phyloP scores from a whole-genome alignment of 768 basidiomycete genomes.

The Suillus lakei region DNA sequence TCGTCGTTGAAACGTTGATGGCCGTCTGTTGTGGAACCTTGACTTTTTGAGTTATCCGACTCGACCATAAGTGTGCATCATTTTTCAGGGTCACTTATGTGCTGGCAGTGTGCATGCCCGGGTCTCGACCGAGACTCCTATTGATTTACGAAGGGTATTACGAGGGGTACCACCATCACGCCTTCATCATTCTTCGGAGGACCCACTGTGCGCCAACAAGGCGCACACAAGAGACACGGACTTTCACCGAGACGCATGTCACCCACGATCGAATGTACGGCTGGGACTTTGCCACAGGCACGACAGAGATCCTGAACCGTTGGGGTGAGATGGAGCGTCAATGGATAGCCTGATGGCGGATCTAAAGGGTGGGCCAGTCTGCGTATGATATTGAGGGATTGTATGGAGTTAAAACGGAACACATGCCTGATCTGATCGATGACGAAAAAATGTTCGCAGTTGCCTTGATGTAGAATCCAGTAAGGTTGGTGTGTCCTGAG shows the following conservation, averaged over 20 bases:
- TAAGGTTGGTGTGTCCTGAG: conserved; percentile 78
- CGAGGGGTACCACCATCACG: conserved; percentile 59
- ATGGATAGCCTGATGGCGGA: conserved; percentile 61
- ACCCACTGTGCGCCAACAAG: conserved; percentile 79
- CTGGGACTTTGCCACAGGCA: conserved; percentile 72
- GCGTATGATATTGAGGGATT: conserved; percentile 5
- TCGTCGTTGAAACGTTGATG: not conserved
- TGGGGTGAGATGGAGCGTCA: conserved; percentile 70
- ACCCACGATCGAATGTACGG: conserved; percentile 66
- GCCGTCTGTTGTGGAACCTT: not conserved
- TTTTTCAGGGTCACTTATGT: not conserved
- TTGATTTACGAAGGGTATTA: conserved; percentile 34
- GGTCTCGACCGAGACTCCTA: conserved; percentile 22
- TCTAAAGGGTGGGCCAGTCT: conserved; percentile 69
- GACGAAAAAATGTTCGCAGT: conserved; percentile 81
- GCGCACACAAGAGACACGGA: conserved; percentile 72
- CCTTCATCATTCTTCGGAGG: conserved; percentile 41
- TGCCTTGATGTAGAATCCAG: conserved; percentile 80
- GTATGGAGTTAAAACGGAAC: conserved; percentile 1
- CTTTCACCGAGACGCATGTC: conserved; percentile 80
- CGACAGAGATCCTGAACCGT: conserved; percentile 66
- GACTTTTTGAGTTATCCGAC: not conserved
- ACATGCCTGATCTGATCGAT: conserved; percentile 72
- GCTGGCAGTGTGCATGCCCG: not conserved
- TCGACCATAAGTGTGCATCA: not conserved